phyloP scores from a whole-genome alignment of 1,139 yeast genomes.

The Suhomyces bokatorum region DNA sequence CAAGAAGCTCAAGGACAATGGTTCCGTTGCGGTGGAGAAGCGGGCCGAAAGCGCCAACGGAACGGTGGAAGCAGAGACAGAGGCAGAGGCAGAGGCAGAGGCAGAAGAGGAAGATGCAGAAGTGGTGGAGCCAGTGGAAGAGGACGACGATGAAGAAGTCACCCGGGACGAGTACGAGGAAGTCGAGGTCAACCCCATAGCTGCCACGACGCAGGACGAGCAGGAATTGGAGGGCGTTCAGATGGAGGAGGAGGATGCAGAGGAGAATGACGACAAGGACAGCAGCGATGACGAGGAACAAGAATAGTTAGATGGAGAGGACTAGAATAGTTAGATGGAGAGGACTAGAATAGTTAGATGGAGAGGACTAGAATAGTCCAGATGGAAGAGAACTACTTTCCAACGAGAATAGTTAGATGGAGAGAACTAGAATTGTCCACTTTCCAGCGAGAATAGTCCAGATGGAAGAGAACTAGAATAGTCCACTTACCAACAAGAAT shows the following conservation, averaged over 20 bases:
- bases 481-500: too few species aligned
- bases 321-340: too few species aligned
- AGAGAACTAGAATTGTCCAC: too few species aligned
- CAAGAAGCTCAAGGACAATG: slow-evolving; percentile 23
- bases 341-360: too few species aligned
- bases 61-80: slow-evolving; percentile 21
- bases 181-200: slow-evolving; percentile 24
- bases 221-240: slow-evolving; percentile 24
- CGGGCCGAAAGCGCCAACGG: slow-evolving; percentile 27
- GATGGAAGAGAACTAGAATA: too few species aligned
- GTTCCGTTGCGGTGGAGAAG: slow-evolving; percentile 24
- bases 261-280: slow-evolving; percentile 17
- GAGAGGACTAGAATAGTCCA: too few species aligned
- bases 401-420: too few species aligned
- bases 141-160: slow-evolving; percentile 9
- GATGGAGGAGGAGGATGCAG: slow-evolving; percentile 21
- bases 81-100: slow-evolving; percentile 16
- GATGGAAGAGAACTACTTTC: too few species aligned
- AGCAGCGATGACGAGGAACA: slow-evolving; percentile 19
- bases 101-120: slow-evolving; percentile 17
- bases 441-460: too few species aligned
- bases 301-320: too few species aligned
- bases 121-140: slow-evolving; percentile 22
- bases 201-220: slow-evolving; percentile 25
- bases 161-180: slow-evolving; percentile 18